Conservation (phyloP, 1,284 basidiomycete genomes). For the Paramarasmius palmivorus region DNA sequence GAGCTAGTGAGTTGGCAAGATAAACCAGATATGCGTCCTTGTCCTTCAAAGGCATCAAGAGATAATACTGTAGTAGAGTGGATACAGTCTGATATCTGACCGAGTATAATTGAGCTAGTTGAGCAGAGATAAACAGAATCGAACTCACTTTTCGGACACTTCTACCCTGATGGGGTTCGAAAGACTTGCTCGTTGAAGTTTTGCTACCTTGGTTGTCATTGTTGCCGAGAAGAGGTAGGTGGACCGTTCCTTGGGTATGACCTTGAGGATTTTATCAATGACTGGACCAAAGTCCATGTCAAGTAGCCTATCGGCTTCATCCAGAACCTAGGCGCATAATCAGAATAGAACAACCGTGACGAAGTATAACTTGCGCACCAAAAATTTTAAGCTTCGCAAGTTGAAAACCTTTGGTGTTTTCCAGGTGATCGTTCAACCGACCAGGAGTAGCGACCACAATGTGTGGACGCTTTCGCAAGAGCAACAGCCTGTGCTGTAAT, state of each 20-base stretch:
- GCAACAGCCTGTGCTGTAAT: constrained; percentile 93
- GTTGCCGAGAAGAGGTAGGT: constrained; percentile 99
- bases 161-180: constrained; percentile 95
- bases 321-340: constrained; percentile 69
- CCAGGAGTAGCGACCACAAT: constrained; percentile 98
- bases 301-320: constrained; percentile 95
- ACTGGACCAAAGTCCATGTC: constrained; percentile 98
- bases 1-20: constrained; percentile 86
- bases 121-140: background rate
- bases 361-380: constrained; percentile 56
- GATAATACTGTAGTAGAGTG: constrained; percentile 94
- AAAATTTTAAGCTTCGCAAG: constrained; percentile 83
- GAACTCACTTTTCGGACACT: constrained; percentile 86
- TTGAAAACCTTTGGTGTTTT: constrained; percentile 99
- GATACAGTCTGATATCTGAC: constrained; percentile 94
- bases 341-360: constrained; percentile 1
- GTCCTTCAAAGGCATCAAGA: constrained; percentile 90
- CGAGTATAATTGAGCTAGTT: constrained; percentile 8
- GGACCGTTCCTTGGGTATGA: constrained; percentile 91
- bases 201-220: constrained; percentile 99
- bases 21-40: constrained; percentile 95
- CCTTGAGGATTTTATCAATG: constrained; percentile 96
- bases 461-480: constrained; percentile 91
- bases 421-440: constrained; percentile 92
- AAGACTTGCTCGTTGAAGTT: constrained; percentile 95